These are phyloP conservation scores for Cyclotella choctawhatcheeana DNA, from an alignment of 108 stramenopile genomes.

Conservation along the genomic window DNA sequence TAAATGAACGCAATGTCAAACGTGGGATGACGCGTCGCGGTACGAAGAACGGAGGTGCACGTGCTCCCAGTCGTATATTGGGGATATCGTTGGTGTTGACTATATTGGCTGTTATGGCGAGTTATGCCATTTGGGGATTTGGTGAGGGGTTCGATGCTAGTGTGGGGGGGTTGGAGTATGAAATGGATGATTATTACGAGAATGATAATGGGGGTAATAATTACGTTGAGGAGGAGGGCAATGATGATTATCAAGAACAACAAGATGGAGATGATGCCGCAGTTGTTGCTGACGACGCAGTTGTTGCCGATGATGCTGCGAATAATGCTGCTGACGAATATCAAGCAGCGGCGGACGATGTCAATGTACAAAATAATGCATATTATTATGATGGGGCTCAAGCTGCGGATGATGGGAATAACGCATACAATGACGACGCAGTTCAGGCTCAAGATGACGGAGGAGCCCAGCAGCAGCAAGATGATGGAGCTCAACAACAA, in stretches of 20 bases:
- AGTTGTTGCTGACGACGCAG: neutral
- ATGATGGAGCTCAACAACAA: conserved; percentile 8
- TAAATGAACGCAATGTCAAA: conserved; percentile 76
- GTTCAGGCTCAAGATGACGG: conserved; percentile 25
- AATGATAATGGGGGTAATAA: conserved; percentile 22
- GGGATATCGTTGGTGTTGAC: conserved; percentile 65
- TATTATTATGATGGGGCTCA: neutral
- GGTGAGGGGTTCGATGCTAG: conserved; percentile 24
- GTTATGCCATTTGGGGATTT: conserved; percentile 81
- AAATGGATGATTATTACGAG: conserved; percentile 18
- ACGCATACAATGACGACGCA: conserved; percentile 4
- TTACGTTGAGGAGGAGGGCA: conserved; percentile 26
- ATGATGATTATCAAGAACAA: conserved; percentile 29
- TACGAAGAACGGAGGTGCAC: conserved; percentile 32
- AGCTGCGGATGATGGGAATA: conserved; percentile 19
- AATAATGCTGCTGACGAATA: conserved; percentile 1
- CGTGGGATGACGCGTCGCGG: conserved; percentile 54
- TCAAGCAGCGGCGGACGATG: conserved; percentile 10
- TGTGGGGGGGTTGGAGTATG: conserved; percentile 16
- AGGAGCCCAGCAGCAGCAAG: conserved; percentile 1
- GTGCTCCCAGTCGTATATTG: conserved; percentile 54
- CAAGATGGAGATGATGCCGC: conserved; percentile 8
- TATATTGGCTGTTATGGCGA: conserved; percentile 53
- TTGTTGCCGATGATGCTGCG: neutral
- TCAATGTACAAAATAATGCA: conserved; percentile 5